These are phyloP conservation scores for Plasmodium billcollinsi DNA, from an alignment of 169 alveolate species.

Conservation along the genomic window DNA sequence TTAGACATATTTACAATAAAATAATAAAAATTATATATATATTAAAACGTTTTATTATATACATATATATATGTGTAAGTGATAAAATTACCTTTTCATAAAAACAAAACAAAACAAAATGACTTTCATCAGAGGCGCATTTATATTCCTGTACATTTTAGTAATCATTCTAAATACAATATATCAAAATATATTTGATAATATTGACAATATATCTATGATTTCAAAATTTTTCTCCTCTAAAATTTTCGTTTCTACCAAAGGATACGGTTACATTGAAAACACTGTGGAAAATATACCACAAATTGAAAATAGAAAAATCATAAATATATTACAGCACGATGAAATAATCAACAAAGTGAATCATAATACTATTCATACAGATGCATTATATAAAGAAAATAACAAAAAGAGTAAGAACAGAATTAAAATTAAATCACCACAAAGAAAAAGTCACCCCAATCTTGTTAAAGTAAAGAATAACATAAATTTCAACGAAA, in stretches of 20 bases:
- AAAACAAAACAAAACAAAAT: neutral
- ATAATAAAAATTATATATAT: no score
- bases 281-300: neutral
- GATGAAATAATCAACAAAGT: neutral
- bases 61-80: no score
- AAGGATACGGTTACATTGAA: neutral
- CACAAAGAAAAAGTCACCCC: neutral
- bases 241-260: slow-evolving; percentile 5
- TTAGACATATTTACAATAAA: no score
- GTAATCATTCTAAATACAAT: slow-evolving; percentile 26
- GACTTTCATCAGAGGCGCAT: slow-evolving; percentile 16
- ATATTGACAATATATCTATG: neutral
- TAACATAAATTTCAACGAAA: neutral
- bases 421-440: neutral
- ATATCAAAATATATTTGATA: slow-evolving; percentile 19
- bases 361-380: no score
- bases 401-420: neutral
- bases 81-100: no score
- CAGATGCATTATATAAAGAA: neutral
- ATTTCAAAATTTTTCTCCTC: neutral
- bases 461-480: slow-evolving; percentile 9
- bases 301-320: slow-evolving; percentile 11
- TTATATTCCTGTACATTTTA: slow-evolving; percentile 4
- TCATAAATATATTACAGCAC: slow-evolving; percentile 25
- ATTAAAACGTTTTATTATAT: no score